Percentiles rank a stretch among this genome's conserved stretches.
Conservation (phyloP, 2,329 filamentous ascomycete species). For the Neopestalotiopsis rosae region DNA sequence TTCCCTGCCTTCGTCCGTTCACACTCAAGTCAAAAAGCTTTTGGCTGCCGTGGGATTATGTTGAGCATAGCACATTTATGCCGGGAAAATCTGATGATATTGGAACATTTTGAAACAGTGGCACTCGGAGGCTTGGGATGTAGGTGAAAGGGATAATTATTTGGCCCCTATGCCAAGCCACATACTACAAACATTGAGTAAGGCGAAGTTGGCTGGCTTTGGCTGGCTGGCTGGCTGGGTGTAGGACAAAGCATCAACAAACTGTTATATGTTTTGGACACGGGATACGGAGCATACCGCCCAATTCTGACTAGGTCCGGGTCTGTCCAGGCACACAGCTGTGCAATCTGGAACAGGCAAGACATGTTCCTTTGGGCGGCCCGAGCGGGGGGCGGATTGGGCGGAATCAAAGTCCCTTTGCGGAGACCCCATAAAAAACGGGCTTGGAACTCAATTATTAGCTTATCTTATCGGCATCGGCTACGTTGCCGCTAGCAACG, state of each 20-base stretch:
- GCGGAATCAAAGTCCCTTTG: neutral
- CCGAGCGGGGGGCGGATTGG: neutral
- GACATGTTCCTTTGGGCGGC: neutral
- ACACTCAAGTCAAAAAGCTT: too few species aligned
- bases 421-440: neutral
- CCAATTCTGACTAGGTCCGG: neutral
- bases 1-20: too few species aligned
- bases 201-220: too few species aligned
- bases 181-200: neutral
- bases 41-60: too few species aligned
- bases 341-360: too few species aligned
- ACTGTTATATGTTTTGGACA: neutral
- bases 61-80: too few species aligned
- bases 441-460: neutral
- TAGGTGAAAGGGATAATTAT: neutral
- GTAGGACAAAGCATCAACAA: neutral
- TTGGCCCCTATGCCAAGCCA: neutral
- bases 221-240: too few species aligned
- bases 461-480: constrained; percentile 13
- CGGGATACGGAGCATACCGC: neutral
- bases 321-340: too few species aligned
- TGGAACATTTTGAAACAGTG: neutral
- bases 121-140: neutral
- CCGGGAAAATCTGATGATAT: neutral
- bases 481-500: constrained; percentile 15